Conservation (phyloP, 2,329 filamentous ascomycete species). For the Metarhizium rileyi region DNA sequence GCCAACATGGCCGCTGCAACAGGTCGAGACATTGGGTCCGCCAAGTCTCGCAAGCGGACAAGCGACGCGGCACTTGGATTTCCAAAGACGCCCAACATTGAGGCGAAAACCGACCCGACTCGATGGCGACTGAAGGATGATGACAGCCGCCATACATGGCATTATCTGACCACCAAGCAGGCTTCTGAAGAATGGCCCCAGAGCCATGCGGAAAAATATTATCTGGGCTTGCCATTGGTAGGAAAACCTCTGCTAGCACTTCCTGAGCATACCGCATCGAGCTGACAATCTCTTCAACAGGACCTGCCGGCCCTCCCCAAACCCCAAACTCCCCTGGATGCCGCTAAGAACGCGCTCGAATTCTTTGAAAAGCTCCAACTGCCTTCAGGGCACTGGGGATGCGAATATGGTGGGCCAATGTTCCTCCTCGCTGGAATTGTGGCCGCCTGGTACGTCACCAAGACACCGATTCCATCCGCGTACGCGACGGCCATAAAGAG, state of each 20-base stretch:
- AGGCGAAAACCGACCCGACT: constrained; percentile 62
- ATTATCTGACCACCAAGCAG: constrained; percentile 70
- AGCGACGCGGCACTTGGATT: constrained; percentile 27
- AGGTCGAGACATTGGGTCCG: constrained; percentile 18
- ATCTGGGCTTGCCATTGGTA: constrained; percentile 71
- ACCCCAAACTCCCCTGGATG: constrained; percentile 63
- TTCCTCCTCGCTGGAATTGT: constrained; percentile 84
- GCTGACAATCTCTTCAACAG: constrained; percentile 33
- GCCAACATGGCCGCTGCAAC: constrained; percentile 20
- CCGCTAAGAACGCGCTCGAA: constrained; percentile 70
- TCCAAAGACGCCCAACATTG: constrained; percentile 38
- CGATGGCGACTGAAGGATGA: constrained; percentile 82
- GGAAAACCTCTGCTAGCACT: constrained; percentile 7
- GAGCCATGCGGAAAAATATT: constrained; percentile 80
- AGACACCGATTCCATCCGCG: constrained; percentile 72
- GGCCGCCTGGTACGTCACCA: constrained; percentile 79
- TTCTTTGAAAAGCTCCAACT: constrained; percentile 90
- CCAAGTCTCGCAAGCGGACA: constrained; percentile 33
- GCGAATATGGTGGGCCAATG: constrained; percentile 96
- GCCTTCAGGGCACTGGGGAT: constrained; percentile 85
- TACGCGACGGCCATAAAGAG: constrained; percentile 84
- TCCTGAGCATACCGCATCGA: background rate
- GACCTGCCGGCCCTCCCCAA: constrained; percentile 61
- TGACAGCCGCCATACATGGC: constrained; percentile 82
- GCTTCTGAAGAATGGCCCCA: constrained; percentile 74